These are phyloP conservation scores for Cercospora sp. DNA, from an alignment of 2,329 filamentous ascomycete genomes.

Conservation along the genomic window DNA sequence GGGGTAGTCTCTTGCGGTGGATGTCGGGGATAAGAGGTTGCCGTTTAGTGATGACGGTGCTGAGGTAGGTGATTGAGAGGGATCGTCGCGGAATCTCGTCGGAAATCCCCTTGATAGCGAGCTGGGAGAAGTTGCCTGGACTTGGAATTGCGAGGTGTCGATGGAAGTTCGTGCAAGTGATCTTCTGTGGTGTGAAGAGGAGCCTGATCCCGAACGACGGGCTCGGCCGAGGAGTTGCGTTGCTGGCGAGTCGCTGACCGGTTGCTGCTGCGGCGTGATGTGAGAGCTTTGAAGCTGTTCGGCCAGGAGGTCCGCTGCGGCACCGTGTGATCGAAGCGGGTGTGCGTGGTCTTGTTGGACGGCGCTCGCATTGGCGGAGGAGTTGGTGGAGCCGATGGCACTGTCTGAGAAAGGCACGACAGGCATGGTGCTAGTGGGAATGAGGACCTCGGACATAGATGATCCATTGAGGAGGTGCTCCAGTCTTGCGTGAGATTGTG, in stretches of 20 bases:
- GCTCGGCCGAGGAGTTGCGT: constrained; percentile 20
- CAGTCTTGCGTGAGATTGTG: constrained; percentile 1
- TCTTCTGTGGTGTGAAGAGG: constrained; percentile 11
- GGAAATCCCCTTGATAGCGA: constrained; percentile 14
- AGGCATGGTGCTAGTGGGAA: constrained; percentile 36
- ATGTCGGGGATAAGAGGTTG: neutral
- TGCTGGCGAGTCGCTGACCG: neutral
- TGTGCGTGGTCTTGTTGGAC: constrained; percentile 17
- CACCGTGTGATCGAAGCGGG: constrained; percentile 23
- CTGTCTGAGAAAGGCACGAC: constrained; percentile 32
- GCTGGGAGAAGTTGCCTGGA: constrained; percentile 9
- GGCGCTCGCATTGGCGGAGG: constrained; percentile 7
- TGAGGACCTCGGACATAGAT: constrained; percentile 35
- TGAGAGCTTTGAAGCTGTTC: constrained; percentile 3
- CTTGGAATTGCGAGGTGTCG: constrained; percentile 10
- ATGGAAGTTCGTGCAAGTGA: constrained; percentile 17
- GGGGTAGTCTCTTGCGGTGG: constrained; percentile 10
- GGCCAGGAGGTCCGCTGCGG: constrained; percentile 26
- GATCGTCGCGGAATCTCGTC: constrained; percentile 29
- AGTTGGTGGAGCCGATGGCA: constrained; percentile 12
- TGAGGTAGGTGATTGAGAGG: constrained; percentile 15
- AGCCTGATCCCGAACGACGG: neutral
- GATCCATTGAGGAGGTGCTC: constrained; percentile 30
- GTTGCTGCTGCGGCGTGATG: constrained; percentile 2
- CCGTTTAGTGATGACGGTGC: neutral